Percentiles rank a stretch among this genome's conserved stretches.
These are phyloP conservation scores for Globisporangium nagaii DNA, from an alignment of 352 stramenopile genomes.

Conservation along the genomic window DNA sequence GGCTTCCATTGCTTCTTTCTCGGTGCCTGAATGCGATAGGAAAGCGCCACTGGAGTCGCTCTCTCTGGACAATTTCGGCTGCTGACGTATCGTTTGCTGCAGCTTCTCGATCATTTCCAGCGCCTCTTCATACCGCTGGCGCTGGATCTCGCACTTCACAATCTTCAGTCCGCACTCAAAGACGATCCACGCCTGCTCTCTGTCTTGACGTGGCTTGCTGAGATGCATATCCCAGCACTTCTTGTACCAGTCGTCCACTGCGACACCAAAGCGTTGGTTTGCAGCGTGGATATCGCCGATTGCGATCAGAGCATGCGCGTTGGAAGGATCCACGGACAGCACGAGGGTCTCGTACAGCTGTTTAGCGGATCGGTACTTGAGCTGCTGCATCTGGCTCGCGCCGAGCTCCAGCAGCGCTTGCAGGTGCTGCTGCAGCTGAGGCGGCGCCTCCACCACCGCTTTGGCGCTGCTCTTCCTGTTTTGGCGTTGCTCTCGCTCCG, in stretches of 20 bases:
- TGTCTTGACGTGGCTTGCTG: background rate
- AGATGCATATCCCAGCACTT: constrained; percentile 36
- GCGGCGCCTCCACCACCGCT: background rate
- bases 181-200: constrained; percentile 3
- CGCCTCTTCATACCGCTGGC: constrained; percentile 16
- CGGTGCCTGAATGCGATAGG: background rate
- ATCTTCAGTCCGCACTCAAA: constrained; percentile 41
- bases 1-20: constrained; percentile 24
- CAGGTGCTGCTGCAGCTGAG: constrained; percentile 5
- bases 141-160: constrained; percentile 37
- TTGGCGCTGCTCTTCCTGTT: too few relatives aligned
- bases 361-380: constrained; percentile 37
- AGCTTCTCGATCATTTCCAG: constrained; percentile 37
- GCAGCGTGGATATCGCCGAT: constrained; percentile 46
- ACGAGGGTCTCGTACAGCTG: constrained; percentile 46
- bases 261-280: constrained; percentile 32
- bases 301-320: constrained; percentile 43
- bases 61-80: constrained; percentile 1
- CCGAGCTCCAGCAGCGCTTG: constrained; percentile 29
- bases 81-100: constrained; percentile 27
- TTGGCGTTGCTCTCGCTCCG: background rate
- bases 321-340: constrained; percentile 24
- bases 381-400: constrained; percentile 31
- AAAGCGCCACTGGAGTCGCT: constrained; percentile 9
- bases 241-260: constrained; percentile 31